A percentile compares a stretch with the other conserved stretches of the same genome.
These are phyloP conservation scores for Leptodermis oblonga DNA, from an alignment of 257 asterid species.

Conservation along the genomic window DNA sequence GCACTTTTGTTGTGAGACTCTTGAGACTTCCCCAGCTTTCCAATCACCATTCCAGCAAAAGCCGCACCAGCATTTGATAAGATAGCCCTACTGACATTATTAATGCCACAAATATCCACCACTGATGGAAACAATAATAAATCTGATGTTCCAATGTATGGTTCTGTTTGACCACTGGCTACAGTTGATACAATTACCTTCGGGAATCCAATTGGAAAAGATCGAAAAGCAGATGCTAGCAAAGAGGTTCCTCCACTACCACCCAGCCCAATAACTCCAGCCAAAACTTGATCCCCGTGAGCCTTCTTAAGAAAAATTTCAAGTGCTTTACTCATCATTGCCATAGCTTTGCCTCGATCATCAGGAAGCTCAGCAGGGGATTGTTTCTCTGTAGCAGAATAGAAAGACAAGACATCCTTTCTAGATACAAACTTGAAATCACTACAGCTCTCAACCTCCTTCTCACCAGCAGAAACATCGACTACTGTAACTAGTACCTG, in stretches of 20 bases:
- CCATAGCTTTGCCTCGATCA: constrained; percentile 76
- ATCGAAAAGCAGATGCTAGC: constrained; percentile 71
- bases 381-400: constrained; percentile 29
- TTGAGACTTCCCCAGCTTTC: constrained; percentile 35
- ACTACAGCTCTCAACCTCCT: constrained; percentile 40
- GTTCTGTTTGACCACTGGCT: constrained; percentile 91
- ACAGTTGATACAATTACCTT: constrained; percentile 82
- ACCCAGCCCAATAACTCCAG: constrained; percentile 90
- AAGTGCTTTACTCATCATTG: constrained; percentile 59
- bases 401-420: constrained; percentile 60
- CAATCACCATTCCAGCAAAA: constrained; percentile 85
- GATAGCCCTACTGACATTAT: constrained; percentile 69
- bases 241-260: constrained; percentile 98
- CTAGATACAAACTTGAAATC: constrained; percentile 65
- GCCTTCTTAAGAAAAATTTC: constrained; percentile 44
- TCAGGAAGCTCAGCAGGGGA: constrained; percentile 45
- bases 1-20: constrained; percentile 24
- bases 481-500: constrained; percentile 71
- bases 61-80: constrained; percentile 81
- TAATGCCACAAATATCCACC: constrained; percentile 94
- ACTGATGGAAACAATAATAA: constrained; percentile 90
- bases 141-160: constrained; percentile 93
- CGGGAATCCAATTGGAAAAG: constrained; percentile 83
- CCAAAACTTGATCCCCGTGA: constrained; percentile 37
- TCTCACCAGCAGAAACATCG: constrained; percentile 64